Conservation (phyloP, 176 grass and related monocot genomes). For the Puya raimondii region DNA sequence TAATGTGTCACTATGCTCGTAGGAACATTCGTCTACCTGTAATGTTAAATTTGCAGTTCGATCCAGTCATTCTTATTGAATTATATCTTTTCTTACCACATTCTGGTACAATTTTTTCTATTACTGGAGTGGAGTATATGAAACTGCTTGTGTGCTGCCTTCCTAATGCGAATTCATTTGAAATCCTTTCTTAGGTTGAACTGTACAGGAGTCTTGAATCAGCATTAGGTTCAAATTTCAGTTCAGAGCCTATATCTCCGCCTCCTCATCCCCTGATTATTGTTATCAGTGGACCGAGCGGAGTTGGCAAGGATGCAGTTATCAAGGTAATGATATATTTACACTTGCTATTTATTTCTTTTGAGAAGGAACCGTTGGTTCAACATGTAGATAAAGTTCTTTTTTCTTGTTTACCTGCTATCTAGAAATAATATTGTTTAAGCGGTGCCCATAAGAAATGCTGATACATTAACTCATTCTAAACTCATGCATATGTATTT, state of each 20-base stretch:
- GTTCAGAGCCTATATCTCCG: slow-evolving; percentile 65
- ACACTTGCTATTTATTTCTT: not conserved
- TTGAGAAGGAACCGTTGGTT: not conserved
- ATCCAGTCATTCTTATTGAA: no score
- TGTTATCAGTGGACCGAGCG: slow-evolving; percentile 90
- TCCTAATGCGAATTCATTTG: not conserved
- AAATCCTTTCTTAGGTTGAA: slow-evolving; percentile 34
- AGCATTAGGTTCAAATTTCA: slow-evolving; percentile 65
- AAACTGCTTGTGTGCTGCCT: slow-evolving; percentile 5
- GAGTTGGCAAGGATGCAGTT: slow-evolving; percentile 91
- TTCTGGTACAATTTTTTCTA: no score
- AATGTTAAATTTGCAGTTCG: no score
- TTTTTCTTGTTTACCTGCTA: no score
- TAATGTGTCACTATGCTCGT: no score
- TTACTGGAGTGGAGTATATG: not conserved
- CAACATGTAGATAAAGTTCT: not conserved
- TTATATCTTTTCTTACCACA: no score
- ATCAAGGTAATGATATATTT: slow-evolving; percentile 53
- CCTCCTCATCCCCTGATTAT: slow-evolving; percentile 63
- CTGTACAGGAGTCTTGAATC: slow-evolving; percentile 58
- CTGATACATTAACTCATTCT: no score
- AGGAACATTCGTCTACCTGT: no score
- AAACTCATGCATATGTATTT: no score
- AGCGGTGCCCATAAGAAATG: no score
- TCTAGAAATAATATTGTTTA: no score